phyloP scores from a whole-genome alignment of 208 protist species.

The Naegleria gruberi region DNA sequence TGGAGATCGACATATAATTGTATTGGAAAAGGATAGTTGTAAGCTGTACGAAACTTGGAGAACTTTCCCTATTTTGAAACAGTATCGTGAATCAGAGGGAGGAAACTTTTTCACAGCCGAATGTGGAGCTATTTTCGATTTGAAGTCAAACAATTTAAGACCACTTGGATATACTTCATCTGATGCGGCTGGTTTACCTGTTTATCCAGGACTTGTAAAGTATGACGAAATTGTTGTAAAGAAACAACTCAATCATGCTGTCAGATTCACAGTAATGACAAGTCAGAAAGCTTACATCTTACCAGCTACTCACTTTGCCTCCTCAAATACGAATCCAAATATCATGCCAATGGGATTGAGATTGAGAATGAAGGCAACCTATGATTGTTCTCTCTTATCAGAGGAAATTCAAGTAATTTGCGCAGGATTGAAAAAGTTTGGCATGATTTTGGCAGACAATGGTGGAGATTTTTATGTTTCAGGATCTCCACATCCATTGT shows the following conservation, averaged over 20 bases:
- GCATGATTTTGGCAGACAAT: not conserved
- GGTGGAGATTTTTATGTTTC: not conserved
- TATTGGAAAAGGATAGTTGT: not conserved
- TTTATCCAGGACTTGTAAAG: not conserved
- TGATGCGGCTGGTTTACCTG: not conserved
- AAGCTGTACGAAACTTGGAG: not conserved
- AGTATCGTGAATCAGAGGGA: not conserved
- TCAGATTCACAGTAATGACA: not conserved
- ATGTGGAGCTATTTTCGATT: not conserved
- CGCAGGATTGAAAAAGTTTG: not conserved
- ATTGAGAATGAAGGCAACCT: not conserved
- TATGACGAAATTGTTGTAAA: not conserved
- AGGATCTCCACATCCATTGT: not conserved
- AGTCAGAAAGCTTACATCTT: not conserved
- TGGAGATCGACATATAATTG: not conserved
- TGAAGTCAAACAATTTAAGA: not conserved
- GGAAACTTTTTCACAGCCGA: not conserved
- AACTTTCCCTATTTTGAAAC: not conserved
- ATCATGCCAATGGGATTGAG: not conserved
- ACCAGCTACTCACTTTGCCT: not conserved
- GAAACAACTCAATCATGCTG: not conserved
- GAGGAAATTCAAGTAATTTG: not conserved
- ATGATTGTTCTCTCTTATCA: not conserved
- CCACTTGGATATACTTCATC: not conserved
- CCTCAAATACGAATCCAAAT: not conserved